Evolutionary conservation across 2,329 filamentous ascomycete species (phyloP).

Genomic region (Beauveria rudraprayagi): DNA sequence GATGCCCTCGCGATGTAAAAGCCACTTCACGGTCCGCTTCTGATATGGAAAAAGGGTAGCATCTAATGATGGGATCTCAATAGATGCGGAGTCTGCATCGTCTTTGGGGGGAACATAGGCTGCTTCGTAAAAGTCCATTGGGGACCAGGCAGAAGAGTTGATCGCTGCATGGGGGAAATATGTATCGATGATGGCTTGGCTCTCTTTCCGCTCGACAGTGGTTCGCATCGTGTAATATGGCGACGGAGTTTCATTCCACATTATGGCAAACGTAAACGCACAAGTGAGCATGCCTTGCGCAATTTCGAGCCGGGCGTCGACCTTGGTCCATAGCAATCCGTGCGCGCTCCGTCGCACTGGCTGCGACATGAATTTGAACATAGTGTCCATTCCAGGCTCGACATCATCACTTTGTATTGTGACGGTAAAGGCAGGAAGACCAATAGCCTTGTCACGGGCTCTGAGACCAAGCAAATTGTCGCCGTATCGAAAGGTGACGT

Average conservation of each 20-base stretch:
- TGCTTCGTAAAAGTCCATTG: slow-evolving; percentile 59
- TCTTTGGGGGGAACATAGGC: slow-evolving; percentile 51
- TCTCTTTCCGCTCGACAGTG: slow-evolving; percentile 22
- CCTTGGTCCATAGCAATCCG: slow-evolving; percentile 29
- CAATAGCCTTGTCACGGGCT: not conserved
- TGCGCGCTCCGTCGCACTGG: slow-evolving; percentile 8
- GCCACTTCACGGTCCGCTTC: slow-evolving; percentile 60
- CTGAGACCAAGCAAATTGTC: not conserved
- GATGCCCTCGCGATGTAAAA: slow-evolving; percentile 58
- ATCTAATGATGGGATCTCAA: slow-evolving; percentile 36
- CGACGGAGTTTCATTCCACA: slow-evolving; percentile 35
- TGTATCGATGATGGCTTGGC: slow-evolving; percentile 27
- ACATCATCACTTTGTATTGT: not conserved
- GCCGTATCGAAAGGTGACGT: slow-evolving; percentile 1
- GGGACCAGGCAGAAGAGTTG: slow-evolving; percentile 27
- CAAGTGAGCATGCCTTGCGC: slow-evolving; percentile 2
- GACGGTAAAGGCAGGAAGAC: not conserved
- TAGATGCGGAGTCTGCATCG: slow-evolving; percentile 28
- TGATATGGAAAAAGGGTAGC: slow-evolving; percentile 64
- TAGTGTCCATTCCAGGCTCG: slow-evolving; percentile 7
- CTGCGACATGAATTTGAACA: slow-evolving; percentile 12
- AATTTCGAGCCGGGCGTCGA: slow-evolving; percentile 18
- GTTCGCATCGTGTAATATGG: slow-evolving; percentile 24
- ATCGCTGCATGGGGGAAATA: slow-evolving; percentile 22
- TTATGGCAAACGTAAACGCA: slow-evolving; percentile 27